Conservation (phyloP, 805 yeast genomes). For the Yarrowia yakushimensis region DNA sequence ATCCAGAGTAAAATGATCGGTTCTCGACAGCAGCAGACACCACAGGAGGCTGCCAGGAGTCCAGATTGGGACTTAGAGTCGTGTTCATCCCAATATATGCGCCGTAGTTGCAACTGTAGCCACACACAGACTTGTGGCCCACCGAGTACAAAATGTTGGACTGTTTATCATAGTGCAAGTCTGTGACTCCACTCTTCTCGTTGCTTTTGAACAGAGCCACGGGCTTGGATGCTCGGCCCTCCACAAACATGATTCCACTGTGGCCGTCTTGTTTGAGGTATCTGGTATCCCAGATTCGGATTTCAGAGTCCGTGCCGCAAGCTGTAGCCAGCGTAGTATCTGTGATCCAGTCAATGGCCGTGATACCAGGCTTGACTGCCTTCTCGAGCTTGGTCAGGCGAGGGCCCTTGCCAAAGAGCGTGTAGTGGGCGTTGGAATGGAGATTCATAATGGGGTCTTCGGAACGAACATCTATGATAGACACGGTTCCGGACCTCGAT, state of each 20-base stretch:
- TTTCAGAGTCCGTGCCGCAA: neutral
- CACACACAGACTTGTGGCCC: neutral
- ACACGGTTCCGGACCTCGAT: neutral
- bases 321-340: slow-evolving; percentile 1
- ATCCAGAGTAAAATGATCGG: neutral
- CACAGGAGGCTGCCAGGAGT: neutral
- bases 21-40: neutral
- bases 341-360: slow-evolving; percentile 16
- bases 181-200: neutral
- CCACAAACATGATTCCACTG: neutral
- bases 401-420: neutral
- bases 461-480: neutral
- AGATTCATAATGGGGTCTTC: neutral
- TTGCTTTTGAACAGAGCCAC: neutral
- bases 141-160: neutral
- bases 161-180: neutral
- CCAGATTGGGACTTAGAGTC: neutral
- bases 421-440: neutral
- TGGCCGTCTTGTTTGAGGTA: neutral
- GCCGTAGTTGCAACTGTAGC: slow-evolving; percentile 2
- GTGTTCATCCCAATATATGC: neutral
- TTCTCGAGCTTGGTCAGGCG: neutral
- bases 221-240: neutral
- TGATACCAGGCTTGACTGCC: neutral
- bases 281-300: slow-evolving; percentile 8